Evolutionary conservation across 805 yeast species (phyloP).

Genomic region (Spathaspora passalidarum): DNA sequence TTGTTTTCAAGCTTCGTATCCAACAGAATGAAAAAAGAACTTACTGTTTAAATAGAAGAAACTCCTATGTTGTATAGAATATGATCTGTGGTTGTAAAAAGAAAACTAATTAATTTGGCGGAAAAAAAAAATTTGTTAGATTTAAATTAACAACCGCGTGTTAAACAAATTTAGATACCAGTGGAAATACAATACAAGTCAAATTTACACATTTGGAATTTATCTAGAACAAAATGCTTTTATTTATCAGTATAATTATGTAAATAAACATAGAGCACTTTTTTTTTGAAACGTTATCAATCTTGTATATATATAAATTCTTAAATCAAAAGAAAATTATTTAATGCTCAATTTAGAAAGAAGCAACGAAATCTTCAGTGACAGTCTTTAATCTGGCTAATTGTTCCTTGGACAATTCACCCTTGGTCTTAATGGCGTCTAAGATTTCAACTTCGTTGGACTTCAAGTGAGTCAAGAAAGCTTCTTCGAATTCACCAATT

Average conservation of each 20-base stretch:
- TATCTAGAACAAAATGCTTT: background rate
- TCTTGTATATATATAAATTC: background rate
- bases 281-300: background rate
- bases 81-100: background rate
- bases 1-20: background rate
- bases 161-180: too few species aligned
- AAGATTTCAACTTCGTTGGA: slow-evolving; percentile 84
- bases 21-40: background rate
- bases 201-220: background rate
- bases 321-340: slow-evolving; percentile 1
- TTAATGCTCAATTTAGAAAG: slow-evolving; percentile 50
- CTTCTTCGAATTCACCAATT: slow-evolving; percentile 87
- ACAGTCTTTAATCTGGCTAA: slow-evolving; percentile 86
- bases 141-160: too few species aligned
- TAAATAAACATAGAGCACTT: slow-evolving; percentile 6
- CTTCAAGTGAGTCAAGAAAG: slow-evolving; percentile 89
- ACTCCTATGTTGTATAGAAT: background rate
- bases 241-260: slow-evolving; percentile 1
- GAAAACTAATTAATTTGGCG: too few species aligned
- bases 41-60: background rate
- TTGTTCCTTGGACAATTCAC: slow-evolving; percentile 85
- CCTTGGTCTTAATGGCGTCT: slow-evolving; percentile 79
- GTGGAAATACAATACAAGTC: too few species aligned
- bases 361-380: slow-evolving; percentile 88
- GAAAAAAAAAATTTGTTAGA: too few species aligned